These are phyloP conservation scores for Blastobotrys elegans DNA, from an alignment of 1,139 yeast genomes.

Conservation along the genomic window DNA sequence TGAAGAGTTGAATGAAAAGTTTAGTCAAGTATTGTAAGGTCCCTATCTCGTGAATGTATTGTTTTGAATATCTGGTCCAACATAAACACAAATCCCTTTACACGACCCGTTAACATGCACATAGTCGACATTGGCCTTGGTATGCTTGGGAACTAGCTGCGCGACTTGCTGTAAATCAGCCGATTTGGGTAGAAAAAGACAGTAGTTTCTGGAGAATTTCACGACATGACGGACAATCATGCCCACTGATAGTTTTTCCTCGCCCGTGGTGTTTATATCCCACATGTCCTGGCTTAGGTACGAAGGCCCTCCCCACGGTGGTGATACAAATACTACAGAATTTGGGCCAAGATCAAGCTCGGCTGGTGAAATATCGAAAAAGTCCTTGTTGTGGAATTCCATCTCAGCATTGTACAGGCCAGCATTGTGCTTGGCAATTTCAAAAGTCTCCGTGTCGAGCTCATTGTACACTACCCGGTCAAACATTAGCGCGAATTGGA, in stretches of 20 bases:
- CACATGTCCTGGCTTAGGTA: slow-evolving; percentile 47
- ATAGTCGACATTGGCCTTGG: slow-evolving; percentile 18
- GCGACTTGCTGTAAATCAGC: slow-evolving; percentile 50
- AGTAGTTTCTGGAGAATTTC: slow-evolving; percentile 48
- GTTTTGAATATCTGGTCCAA: slow-evolving; percentile 13
- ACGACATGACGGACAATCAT: slow-evolving; percentile 39
- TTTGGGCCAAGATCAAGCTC: not conserved
- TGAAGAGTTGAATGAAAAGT: slow-evolving; percentile 54
- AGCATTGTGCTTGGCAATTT: slow-evolving; percentile 71
- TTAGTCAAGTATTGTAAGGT: slow-evolving; percentile 29
- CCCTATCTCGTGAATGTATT: slow-evolving; percentile 2
- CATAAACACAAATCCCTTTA: slow-evolving; percentile 21
- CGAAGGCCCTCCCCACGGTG: slow-evolving; percentile 96
- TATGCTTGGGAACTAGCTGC: slow-evolving; percentile 14
- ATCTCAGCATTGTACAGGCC: slow-evolving; percentile 43
- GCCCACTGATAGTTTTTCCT: slow-evolving; percentile 28
- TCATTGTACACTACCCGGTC: slow-evolving; percentile 60
- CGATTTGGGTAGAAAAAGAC: slow-evolving; percentile 72
- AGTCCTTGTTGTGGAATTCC: slow-evolving; percentile 24
- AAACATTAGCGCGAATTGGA: slow-evolving; percentile 53
- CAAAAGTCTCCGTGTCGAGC: slow-evolving; percentile 51
- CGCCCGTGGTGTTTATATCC: slow-evolving; percentile 38
- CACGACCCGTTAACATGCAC: slow-evolving; percentile 19
- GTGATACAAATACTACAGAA: slow-evolving; percentile 69
- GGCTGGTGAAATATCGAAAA: slow-evolving; percentile 21